These are phyloP conservation scores for Cryomyces antarcticus DNA, from an alignment of 495 filamentous ascomycete genomes.

Conservation along the genomic window DNA sequence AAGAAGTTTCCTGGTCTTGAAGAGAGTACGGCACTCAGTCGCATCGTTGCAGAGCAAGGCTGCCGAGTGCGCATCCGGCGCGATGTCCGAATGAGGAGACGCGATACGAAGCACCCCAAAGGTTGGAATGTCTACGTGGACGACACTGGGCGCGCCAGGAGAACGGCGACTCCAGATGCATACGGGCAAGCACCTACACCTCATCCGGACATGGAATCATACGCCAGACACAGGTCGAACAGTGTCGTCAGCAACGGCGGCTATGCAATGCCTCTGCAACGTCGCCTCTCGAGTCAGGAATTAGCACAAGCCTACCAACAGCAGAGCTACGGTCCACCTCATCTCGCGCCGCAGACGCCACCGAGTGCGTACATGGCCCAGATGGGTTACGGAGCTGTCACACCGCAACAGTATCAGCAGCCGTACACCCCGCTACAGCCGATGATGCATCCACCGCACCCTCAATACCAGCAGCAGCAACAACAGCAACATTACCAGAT, in stretches of 20 bases:
- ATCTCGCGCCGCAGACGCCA: constrained; percentile 19
- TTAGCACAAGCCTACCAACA: constrained; percentile 18
- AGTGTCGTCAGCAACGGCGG: constrained; percentile 42
- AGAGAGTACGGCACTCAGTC: constrained; percentile 74
- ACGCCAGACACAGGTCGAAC: constrained; percentile 46
- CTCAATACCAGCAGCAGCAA: constrained; percentile 10
- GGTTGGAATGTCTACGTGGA: constrained; percentile 44
- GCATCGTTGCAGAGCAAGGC: constrained; percentile 86
- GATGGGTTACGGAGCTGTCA: constrained; percentile 13
- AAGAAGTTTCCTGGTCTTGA: constrained; percentile 97
- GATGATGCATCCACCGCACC: constrained; percentile 18
- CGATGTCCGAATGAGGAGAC: constrained; percentile 90
- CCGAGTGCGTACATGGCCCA: constrained; percentile 13
- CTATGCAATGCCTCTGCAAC: constrained; percentile 20
- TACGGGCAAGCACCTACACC: constrained; percentile 28
- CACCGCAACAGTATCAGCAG: constrained; percentile 10
- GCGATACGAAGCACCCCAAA: constrained; percentile 45
- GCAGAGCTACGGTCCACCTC: constrained; percentile 13
- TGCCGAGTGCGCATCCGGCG: constrained; percentile 92
- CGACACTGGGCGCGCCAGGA: constrained; percentile 30
- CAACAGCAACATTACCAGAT: constrained; percentile 5
- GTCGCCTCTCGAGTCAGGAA: constrained; percentile 20
- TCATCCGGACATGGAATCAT: constrained; percentile 15
- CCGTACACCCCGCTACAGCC: constrained; percentile 9
- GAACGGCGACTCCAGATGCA: constrained; percentile 40